Percentiles rank a stretch among this genome's conserved stretches.
Evolutionary conservation across 2,329 filamentous ascomycete genomes (phyloP).

Genomic region (Scedosporium minutisporum): DNA sequence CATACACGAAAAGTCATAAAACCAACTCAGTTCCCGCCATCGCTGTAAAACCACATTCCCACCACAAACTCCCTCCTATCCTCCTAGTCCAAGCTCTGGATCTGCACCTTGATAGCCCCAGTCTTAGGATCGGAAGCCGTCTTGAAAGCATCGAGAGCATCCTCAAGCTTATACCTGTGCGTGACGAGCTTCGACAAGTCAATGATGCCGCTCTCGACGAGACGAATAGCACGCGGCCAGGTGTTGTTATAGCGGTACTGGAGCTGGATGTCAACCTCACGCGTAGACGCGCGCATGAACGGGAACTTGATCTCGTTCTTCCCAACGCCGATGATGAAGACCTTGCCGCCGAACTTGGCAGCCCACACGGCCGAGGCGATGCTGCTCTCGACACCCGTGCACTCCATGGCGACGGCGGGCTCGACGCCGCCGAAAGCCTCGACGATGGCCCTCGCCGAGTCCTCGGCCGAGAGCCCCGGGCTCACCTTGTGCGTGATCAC

Average conservation of each 20-base stretch:
- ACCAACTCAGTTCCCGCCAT: slow-evolving; percentile 8
- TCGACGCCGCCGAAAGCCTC: slow-evolving; percentile 66
- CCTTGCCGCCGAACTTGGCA: slow-evolving; percentile 89
- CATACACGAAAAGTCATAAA: slow-evolving; percentile 3
- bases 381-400: slow-evolving; percentile 87
- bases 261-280: slow-evolving; percentile 90
- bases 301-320: slow-evolving; percentile 93
- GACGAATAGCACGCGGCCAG: slow-evolving; percentile 85
- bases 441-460: slow-evolving; percentile 60
- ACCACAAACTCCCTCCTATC: neutral
- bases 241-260: slow-evolving; percentile 96
- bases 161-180: slow-evolving; percentile 75
- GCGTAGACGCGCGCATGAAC: slow-evolving; percentile 85
- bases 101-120: slow-evolving; percentile 96
- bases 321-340: slow-evolving; percentile 92
- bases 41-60: neutral
- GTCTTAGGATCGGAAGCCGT: slow-evolving; percentile 81
- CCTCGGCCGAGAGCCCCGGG: slow-evolving; percentile 52
- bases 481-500: slow-evolving; percentile 75
- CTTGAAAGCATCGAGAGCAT: slow-evolving; percentile 82
- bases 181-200: slow-evolving; percentile 77
- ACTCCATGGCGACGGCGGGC: slow-evolving; percentile 77
- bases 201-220: slow-evolving; percentile 77
- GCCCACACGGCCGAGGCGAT: slow-evolving; percentile 81
- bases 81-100: slow-evolving; percentile 56